These are phyloP conservation scores for Linum usitatissimum DNA, from an alignment of 345 rosid genomes.

Conservation along the genomic window DNA sequence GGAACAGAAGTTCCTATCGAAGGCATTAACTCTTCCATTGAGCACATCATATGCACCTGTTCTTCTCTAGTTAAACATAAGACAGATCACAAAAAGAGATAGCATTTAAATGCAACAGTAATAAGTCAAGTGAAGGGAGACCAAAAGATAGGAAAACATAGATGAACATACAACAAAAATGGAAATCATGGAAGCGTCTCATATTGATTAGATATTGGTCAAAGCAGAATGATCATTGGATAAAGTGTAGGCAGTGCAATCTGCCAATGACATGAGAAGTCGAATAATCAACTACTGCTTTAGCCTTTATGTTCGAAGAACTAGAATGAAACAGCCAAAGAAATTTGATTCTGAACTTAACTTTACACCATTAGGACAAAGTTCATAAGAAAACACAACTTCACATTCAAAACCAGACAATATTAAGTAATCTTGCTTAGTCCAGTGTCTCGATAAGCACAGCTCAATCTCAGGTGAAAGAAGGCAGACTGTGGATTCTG, in stretches of 20 bases:
- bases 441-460: not conserved
- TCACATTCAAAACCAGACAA: not conserved
- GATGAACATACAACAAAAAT: not conserved
- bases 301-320: not conserved
- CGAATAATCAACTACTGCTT: not conserved
- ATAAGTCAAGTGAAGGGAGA: not conserved
- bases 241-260: not conserved
- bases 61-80: slow-evolving; percentile 41
- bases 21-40: slow-evolving; percentile 84
- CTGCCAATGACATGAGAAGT: not conserved
- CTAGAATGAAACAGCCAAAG: not conserved
- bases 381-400: not conserved
- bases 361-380: not conserved
- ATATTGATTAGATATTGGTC: not conserved
- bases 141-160: not conserved
- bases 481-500: not conserved
- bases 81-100: not conserved
- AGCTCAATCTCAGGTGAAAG: not conserved
- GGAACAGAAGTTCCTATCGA: slow-evolving; percentile 73
- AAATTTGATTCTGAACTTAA: not conserved
- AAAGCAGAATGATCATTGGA: not conserved
- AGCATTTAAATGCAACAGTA: not conserved
- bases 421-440: not conserved
- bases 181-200: not conserved
- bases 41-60: slow-evolving; percentile 71